phyloP scores from a whole-genome alignment of 345 rosid genomes.

The Brassica napus region DNA sequence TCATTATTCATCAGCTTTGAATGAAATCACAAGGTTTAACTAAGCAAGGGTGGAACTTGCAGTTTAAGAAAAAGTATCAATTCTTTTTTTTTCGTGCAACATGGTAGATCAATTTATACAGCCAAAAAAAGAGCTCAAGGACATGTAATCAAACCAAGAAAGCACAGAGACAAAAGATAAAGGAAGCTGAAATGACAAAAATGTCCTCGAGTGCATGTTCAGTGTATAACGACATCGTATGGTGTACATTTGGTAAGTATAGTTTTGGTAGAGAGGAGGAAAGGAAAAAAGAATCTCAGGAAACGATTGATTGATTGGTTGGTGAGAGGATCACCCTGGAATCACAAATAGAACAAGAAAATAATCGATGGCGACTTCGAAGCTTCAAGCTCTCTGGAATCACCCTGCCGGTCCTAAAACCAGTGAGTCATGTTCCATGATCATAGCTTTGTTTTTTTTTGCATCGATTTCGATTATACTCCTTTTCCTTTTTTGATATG shows the following conservation, averaged over 20 bases:
- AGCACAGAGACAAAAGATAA: slow-evolving; percentile 50
- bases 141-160: slow-evolving; percentile 75
- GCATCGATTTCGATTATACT: neutral
- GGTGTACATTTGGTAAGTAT: slow-evolving; percentile 3
- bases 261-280: neutral
- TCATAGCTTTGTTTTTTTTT: neutral
- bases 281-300: slow-evolving; percentile 18
- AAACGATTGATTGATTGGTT: slow-evolving; percentile 24
- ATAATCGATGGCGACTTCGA: slow-evolving; percentile 65
- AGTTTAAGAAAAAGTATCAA: neutral
- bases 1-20: no score
- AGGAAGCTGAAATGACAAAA: neutral
- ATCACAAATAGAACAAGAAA: neutral
- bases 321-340: neutral
- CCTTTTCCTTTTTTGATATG: neutral
- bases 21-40: no score
- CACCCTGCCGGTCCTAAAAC: slow-evolving; percentile 99
- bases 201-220: neutral
- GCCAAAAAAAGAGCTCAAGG: slow-evolving; percentile 74
- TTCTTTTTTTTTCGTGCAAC: no score
- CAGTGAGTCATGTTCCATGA: slow-evolving; percentile 48
- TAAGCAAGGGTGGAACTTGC: no score
- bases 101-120: slow-evolving; percentile 37
- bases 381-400: slow-evolving; percentile 90
- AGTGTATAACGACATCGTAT: neutral